Evolutionary conservation across 1,284 basidiomycete genomes (phyloP), one percentile per base, ranked within the genome.

Genomic region (Ganoderma boninense): DNA sequence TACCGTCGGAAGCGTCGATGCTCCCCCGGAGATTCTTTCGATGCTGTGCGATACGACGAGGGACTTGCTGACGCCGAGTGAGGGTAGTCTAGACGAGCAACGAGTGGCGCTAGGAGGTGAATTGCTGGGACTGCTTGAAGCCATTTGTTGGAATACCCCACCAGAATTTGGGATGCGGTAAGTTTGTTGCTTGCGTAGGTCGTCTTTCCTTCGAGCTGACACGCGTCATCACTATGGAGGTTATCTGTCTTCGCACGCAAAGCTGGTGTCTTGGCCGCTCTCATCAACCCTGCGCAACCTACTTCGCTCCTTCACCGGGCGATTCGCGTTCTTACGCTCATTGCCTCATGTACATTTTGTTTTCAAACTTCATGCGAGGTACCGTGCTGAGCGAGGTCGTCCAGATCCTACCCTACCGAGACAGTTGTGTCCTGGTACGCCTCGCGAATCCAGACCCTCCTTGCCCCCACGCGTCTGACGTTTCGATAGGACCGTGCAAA

Each of bases 311-410:
- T 92, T 5, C 77, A 81, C 59, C 81, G 82, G 29, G 82, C 84
- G 40, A 79, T 83, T 32, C 84, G 85, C 8, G 73, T 89, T 16
- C 78, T 93, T n/a, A 77, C 86, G 2, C 79, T 90, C 68, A 78
- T 92, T 59, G 87, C 89, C 32, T 86, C 86, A 61, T 85, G 91
- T 92, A 77, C 65, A 89, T 81, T 8, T 64, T 66, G n/a, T 32
- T 32, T 44, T 26, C 20, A 11, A 23, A 6, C 13, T 6, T 32
- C 29, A 0, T 1, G 29, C 14, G 42, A n/a, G 6, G 16, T 20
- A 13, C 23, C 4, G 29, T 32, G 11, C 35, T 40, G 16, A 32
- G 20, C 13, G 3, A 0, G 38, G 16, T 18, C 20, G 16, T 16
- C 32, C 69, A 87, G 84, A 82, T 75, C 80, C 76, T 38, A 73